phyloP scores from a whole-genome alignment of 2,329 filamentous ascomycete genomes.

The Monosporascus sp. region DNA sequence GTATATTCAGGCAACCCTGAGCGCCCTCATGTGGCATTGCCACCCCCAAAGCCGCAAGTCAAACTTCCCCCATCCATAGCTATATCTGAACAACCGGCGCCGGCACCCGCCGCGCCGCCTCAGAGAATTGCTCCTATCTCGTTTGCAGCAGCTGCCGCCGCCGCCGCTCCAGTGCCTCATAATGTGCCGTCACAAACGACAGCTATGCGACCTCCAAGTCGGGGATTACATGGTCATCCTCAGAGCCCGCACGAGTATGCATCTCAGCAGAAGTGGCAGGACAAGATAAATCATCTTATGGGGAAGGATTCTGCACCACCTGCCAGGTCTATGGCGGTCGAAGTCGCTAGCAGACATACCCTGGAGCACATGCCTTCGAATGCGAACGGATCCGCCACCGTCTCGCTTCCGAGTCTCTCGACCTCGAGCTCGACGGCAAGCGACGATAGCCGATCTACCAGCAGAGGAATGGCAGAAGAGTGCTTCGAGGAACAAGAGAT shows the following conservation, averaged over 20 bases:
- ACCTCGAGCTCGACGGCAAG: constrained; percentile 24
- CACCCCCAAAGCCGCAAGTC: constrained; percentile 68
- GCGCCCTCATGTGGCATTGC: constrained; percentile 65
- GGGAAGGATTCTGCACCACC: constrained; percentile 55
- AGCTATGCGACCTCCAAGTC: constrained; percentile 16
- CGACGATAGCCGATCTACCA: constrained; percentile 43
- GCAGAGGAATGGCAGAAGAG: constrained; percentile 69
- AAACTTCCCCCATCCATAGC: constrained; percentile 69
- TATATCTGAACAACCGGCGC: constrained; percentile 33
- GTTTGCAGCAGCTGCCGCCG: constrained; percentile 35
- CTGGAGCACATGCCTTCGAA: constrained; percentile 47
- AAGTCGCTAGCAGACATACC: constrained; percentile 62
- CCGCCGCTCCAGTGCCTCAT: constrained; percentile 21
- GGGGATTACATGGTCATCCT: constrained; percentile 16
- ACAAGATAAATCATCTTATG: constrained; percentile 73
- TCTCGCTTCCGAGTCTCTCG: constrained; percentile 57
- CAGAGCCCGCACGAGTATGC: constrained; percentile 25
- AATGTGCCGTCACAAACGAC: constrained; percentile 6
- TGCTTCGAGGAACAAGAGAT: constrained; percentile 80
- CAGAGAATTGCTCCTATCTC: constrained; percentile 37
- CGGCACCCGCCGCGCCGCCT: constrained; percentile 27
- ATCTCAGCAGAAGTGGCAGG: constrained; percentile 61
- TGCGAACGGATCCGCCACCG: constrained; percentile 53
- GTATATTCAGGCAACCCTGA: constrained; percentile 62
- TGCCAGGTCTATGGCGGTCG: constrained; percentile 55